Conservation (phyloP, 306 rosid species). For the Parietaria judaica region DNA sequence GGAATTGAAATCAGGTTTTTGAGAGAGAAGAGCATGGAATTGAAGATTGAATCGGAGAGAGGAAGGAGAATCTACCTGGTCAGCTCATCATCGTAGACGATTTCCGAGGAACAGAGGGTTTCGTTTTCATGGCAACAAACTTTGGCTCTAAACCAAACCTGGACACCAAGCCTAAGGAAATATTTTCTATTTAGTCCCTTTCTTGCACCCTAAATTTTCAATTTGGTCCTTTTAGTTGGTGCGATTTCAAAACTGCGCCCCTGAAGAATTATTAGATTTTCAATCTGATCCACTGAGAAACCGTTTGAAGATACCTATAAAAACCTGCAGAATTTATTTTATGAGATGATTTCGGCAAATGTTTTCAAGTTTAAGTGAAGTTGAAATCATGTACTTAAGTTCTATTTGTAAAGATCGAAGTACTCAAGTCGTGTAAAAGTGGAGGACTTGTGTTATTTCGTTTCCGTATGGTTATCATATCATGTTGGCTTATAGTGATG, state of each 20-base stretch:
- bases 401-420: no score
- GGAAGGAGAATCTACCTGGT: slow-evolving; percentile 14
- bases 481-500: no score
- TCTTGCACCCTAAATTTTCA: background rate
- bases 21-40: background rate
- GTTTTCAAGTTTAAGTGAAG: no score
- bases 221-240: background rate
- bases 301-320: no score
- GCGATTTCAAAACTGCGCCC: background rate
- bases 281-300: background rate
- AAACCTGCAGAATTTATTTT: no score
- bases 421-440: no score
- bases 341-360: no score
- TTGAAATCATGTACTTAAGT: no score
- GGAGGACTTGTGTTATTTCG: no score
- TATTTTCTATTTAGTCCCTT: slow-evolving; percentile 16
- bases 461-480: no score
- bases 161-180: background rate
- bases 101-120: slow-evolving; percentile 8
- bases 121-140: slow-evolving; percentile 12
- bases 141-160: slow-evolving; percentile 12
- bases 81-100: slow-evolving; percentile 27
- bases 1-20: background rate
- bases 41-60: slow-evolving; percentile 5
- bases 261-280: background rate